Evolutionary conservation across 306 rosid genomes (phyloP), one percentile per base, ranked within the genome.

Genomic region (Acacia confusa): DNA sequence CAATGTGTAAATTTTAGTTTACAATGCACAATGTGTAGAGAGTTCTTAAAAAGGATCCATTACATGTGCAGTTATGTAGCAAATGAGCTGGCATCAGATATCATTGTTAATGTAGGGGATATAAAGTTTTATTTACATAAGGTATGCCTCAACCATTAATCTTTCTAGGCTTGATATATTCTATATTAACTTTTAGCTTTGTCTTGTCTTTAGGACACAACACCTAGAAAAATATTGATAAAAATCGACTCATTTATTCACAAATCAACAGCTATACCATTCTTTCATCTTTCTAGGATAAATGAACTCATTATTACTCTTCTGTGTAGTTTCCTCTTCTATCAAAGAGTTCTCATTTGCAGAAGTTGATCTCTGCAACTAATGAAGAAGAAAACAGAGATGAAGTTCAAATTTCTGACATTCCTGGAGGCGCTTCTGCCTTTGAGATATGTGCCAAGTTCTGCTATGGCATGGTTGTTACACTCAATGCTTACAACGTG

Each of bases 391-490:
- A 87, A 58, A 91, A 79, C 67, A 70, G 74, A 3, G 89, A 89
- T 16, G 98, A 89, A 84, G 71, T 96, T 83, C 82, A 88, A 78
- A 85, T 96, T 78, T 81, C 91, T 22, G 94, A 93, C 87, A 90
- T 93, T 84, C 97, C 99, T 2, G 99, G 99, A 22, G 98, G 98
- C 34, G 81, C 90, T 61, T 85, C 88, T 53, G 93, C 98, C 75
- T 96, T 93, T 83, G 99, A 96, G 91, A 90, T 87, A 84, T 96
- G 98, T 82, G 98, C 93, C 79, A 95, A 92, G 86, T 95, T 93
- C 83, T 93, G 99, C 86, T 95, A 95, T 72, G 97, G 99, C 76
- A 93, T 93, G 97, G 89, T 92, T 9, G 99, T 96, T 61, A 93
- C 97, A 38, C 98, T 96, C 67, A 96, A 93, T 77, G 97, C 99